These are phyloP conservation scores for Stemphylium lycopersici DNA, from an alignment of 2,329 filamentous ascomycete genomes.

Conservation along the genomic window DNA sequence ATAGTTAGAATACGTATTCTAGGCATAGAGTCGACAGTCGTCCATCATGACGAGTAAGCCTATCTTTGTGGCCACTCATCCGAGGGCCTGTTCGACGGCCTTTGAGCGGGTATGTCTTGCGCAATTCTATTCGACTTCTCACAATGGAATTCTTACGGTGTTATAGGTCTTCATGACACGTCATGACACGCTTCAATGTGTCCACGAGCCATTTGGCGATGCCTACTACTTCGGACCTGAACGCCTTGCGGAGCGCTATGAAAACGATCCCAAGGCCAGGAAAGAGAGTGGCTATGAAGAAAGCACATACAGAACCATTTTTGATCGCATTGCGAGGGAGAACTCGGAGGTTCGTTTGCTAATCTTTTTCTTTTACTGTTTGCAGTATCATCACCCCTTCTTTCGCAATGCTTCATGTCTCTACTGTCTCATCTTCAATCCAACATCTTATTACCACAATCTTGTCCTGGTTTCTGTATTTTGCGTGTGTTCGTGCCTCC, in stretches of 20 bases:
- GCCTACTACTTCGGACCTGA: conserved; percentile 96
- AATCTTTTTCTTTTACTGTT: conserved; percentile 7
- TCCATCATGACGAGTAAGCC: conserved; percentile 74
- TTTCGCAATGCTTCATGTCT: background rate
- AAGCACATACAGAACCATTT: conserved; percentile 76
- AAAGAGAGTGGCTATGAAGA: conserved; percentile 68
- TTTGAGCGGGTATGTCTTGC: conserved; percentile 79
- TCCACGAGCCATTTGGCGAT: conserved; percentile 97
- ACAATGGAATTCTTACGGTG: conserved; percentile 10
- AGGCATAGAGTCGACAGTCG: conserved; percentile 7
- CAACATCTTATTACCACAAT: conserved; percentile 3
- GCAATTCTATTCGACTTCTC: background rate
- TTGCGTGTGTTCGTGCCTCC: conserved; percentile 21
- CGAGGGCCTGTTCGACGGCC: conserved; percentile 92
- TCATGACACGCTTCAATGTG: conserved; percentile 76
- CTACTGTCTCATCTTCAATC: background rate
- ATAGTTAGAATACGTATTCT: conserved; percentile 37
- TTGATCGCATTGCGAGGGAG: conserved; percentile 75
- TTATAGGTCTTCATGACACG: conserved; percentile 88
- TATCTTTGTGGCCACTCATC: conserved; percentile 93
- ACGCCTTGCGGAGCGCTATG: conserved; percentile 79
- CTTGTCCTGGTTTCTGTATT: conserved; percentile 5
- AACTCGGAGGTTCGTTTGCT: conserved; percentile 70
- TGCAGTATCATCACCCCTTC: background rate
- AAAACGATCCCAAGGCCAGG: conserved; percentile 65